Evolutionary conservation across 1,284 basidiomycete genomes (phyloP), one percentile per base, ranked within the genome.

Genomic region (Porphyrellus sp.): DNA sequence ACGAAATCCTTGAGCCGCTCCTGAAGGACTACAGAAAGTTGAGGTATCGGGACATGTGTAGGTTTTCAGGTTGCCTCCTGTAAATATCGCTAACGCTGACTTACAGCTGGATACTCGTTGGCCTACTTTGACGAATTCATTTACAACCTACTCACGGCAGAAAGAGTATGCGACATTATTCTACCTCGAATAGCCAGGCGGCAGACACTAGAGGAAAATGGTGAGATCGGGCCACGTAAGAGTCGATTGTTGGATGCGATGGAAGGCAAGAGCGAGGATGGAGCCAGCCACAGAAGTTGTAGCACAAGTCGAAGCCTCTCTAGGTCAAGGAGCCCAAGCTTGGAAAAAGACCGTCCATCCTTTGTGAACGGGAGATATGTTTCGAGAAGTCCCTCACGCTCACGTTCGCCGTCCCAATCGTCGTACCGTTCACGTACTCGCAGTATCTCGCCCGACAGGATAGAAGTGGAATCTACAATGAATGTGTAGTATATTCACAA

Each of bases 91-190:
- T 50, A 38, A 54, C 39, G 18, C 45, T 15, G 37, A 27, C 12
- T 35, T 34, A 58, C 51, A 93, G 91, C 79, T 53, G 91, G 91
- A 18, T 97, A 91, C 67, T 76, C 78, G 0, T 72, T 99, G 40
- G 86, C 89, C 16, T 89, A 85, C 61, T 93, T 99, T 69, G 97
- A 99, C 71, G 91, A 96, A 67, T 98, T 93, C 66, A 79, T 95
- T 49, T 87, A 98, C 71, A 77, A 84, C 46, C 78, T 99, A 7
- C 73, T 99, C 23, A 84, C 79, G 1, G 86, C 97, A 68, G 95
- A 98, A 57, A 82, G 95, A 54, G 95, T 95, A 2, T 99, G 95
- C 70, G 96, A 99, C 72, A 91, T 94, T 61, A 98, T 98, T 61
- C 74, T 99, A 44, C 97, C 97, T 6, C 85, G 97, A 39, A 74